Evolutionary conservation across 176 grass and related monocot genomes (phyloP).

Genomic region (Hordeum vulgare): DNA sequence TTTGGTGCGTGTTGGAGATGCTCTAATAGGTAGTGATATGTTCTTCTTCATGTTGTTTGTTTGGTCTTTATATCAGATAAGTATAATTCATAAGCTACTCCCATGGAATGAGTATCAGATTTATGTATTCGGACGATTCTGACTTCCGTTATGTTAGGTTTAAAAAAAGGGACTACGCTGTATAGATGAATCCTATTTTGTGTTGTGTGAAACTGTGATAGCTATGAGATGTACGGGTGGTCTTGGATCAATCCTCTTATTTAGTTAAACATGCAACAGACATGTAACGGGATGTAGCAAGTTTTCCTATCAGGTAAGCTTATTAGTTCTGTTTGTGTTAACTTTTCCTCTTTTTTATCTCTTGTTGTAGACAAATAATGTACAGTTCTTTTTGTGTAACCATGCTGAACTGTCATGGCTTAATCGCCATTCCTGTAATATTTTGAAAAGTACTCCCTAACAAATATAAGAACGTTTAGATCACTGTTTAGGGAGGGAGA

Average conservation of each 20-base stretch:
- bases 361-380: background rate
- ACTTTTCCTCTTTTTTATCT: background rate
- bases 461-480: no score
- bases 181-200: constrained; percentile 30
- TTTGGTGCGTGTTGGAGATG: no score
- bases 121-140: constrained; percentile 37
- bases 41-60: constrained; percentile 28
- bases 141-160: constrained; percentile 29
- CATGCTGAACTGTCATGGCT: background rate
- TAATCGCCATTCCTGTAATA: background rate
- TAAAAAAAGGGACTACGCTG: constrained; percentile 13
- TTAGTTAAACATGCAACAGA: no score
- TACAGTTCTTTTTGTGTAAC: background rate
- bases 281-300: background rate
- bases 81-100: constrained; percentile 38
- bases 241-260: background rate
- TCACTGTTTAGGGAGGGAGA: no score
- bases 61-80: constrained; percentile 31
- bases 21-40: constrained; percentile 29
- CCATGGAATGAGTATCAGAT: constrained; percentile 27
- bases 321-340: background rate
- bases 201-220: background rate
- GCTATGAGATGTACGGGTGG: background rate
- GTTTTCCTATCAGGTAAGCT: constrained; percentile 10
- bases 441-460: no score